phyloP scores from a whole-genome alignment of 331 rosid genomes.

The Telfairia occidentalis region DNA sequence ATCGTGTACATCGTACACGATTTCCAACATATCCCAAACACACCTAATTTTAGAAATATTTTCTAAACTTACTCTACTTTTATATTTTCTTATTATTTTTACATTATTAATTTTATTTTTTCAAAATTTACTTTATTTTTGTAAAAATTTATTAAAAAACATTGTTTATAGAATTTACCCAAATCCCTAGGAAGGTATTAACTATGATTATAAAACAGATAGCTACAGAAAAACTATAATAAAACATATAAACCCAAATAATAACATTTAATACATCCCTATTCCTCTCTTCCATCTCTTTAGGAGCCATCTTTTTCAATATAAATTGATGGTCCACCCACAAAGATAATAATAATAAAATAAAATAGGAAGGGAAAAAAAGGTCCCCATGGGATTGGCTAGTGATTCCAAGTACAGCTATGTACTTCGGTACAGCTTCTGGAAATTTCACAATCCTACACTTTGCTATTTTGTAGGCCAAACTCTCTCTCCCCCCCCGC shows the following conservation, averaged over 20 bases:
- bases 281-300: not conserved
- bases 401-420: conserved; percentile 12
- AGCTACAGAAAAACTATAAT: no score
- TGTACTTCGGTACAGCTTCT: conserved; percentile 7
- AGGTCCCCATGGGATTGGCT: not conserved
- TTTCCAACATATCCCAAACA: no score
- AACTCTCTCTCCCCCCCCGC: not conserved
- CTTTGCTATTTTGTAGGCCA: not conserved
- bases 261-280: not conserved
- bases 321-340: conserved; percentile 10
- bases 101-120: no score
- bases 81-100: no score
- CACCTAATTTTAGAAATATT: no score
- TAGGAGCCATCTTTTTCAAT: not conserved
- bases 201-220: no score
- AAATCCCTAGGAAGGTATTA: no score
- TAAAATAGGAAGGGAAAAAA: not conserved
- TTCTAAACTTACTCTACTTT: no score
- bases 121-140: no score
- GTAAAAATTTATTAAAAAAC: no score
- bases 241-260: not conserved
- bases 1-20: no score
- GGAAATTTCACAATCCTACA: conserved; percentile 11
- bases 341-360: not conserved
- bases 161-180: no score